Base-by-base conservation (phyloP, 305 asterid genomes). In the Fraxinus velutina region DNA sequence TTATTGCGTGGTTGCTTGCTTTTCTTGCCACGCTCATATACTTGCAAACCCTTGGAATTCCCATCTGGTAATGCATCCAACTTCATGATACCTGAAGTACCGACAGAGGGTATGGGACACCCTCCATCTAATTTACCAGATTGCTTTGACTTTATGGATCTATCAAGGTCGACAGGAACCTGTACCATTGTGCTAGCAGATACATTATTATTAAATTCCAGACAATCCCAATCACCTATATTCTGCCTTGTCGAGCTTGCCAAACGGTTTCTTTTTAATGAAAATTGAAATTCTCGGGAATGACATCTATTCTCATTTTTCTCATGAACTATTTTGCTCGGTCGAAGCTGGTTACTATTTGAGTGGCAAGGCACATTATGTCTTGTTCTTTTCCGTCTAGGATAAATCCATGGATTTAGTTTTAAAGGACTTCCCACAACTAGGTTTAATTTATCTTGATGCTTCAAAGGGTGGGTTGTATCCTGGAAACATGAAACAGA, bases 351-450 rank as follows among this genome's bases (percentile, higher is more conserved):
- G 12, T 84, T 81, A 78, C 84, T 78, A 83, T 73, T 42, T 33
- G 87, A 86, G 82, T 30, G 85, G 71, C n/a, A 80, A 30, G 84
- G 78, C 5, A 57, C 73, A 30, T 17, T 73, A 78, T 78, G 82
- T 78, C 33, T 88, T 52, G 93, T 80, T 88, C 97, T 90, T 86
- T 87, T 91, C 86, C 90, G 60, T 80, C 86, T 92, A 39, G 95
- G 91, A 81, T 80, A 77, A 71, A 52, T 86, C 96, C 91, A 87
- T 6, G 32, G 36, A 68, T 88, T 88, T 64, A 89, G 73, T 78
- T 86, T 82, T 78, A 83, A 73, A n/a, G 44, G 79, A 70, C 72
- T 44, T 70, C 15, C 36, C 84, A 75, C 73, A 85, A 81, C 77
- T 55, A 78, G 80, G 52, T 3, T 68, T 68, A 71, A 12, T 79